Evolutionary conservation across 2,329 filamentous ascomycete genomes (phyloP), one percentile per base, ranked within the genome.

Genomic region (Ophiostoma pallidulum): DNA sequence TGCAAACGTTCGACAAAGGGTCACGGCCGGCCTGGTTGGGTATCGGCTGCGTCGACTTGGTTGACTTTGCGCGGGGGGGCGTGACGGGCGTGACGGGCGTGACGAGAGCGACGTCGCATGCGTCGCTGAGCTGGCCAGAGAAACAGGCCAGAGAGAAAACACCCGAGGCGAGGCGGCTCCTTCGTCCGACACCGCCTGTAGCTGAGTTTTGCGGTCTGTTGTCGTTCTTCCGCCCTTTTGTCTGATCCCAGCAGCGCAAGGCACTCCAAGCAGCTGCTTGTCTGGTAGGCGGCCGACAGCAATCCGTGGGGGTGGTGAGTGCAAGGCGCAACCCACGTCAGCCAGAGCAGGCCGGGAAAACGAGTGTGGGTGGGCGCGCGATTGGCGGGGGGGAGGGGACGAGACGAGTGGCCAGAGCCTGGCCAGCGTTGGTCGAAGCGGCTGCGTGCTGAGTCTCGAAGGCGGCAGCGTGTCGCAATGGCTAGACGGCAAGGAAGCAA

Each of bases 51-150:
- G 41, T 36, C 16, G 32, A 28, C 22, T 28, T 22, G 4, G 19
- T 22, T 33, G 8, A 16, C 19, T 35, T 9, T 26, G 14, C 19
- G 22, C 24, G 26, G 20, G 19, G 22, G 22, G 24, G 31, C 41
- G 32, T 28, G 22, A 32, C 32, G 20, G 19, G 42, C 33, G 42
- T 45, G 42, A 45, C 20, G n/a, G n/a, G n/a, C n/a, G n/a, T n/a
- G n/a, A n/a, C n/a, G n/a, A 12, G 18, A 31, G 8, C 22, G 24
- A 45, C 31, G 42, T 45, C 16, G 42, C 37, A 45, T 45, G 42
- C 41, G 33, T 44, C 37, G 42, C 42, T 45, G 42, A 29, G 42
- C 13, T 45, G 42, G 42, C 42, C 19, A 38, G 13, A 12, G 20
- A 14, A 32, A 5, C 24, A 6, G 5, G 24, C 10, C 24, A 28